Conservation (phyloP, 371 early-diverging fungal species). For the Circinella minor region DNA sequence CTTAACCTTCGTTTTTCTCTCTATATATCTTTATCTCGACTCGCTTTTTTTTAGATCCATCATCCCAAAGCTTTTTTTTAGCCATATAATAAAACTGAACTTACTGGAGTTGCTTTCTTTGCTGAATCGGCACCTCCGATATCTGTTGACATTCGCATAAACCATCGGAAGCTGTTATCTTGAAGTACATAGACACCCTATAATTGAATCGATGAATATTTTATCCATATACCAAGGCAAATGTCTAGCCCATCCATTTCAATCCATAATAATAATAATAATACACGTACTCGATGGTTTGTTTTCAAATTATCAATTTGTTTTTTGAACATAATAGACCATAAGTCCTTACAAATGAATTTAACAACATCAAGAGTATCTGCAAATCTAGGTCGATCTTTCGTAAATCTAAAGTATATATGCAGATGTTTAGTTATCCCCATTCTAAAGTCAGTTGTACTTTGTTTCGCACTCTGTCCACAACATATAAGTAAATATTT, state of each 20-base stretch:
- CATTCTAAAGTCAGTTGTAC: too few relatives aligned
- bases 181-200: slow-evolving; percentile 98
- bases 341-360: slow-evolving; percentile 97
- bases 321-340: slow-evolving; percentile 92
- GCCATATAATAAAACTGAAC: slow-evolving; percentile 5
- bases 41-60: too few relatives aligned
- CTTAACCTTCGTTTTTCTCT: too few relatives aligned
- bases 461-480: too few relatives aligned
- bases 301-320: slow-evolving; percentile 98
- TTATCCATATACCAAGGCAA: too few relatives aligned
- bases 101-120: slow-evolving; percentile 78
- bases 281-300: slow-evolving; percentile 80
- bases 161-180: slow-evolving; percentile 96
- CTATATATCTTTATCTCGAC: too few relatives aligned
- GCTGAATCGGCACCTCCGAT: slow-evolving; percentile 78
- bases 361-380: slow-evolving; percentile 96
- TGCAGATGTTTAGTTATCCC: too few relatives aligned
- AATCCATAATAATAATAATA: slow-evolving; percentile 7
- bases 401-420: slow-evolving; percentile 64
- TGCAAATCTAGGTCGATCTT: slow-evolving; percentile 81
- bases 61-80: too few relatives aligned
- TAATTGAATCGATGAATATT: neutral
- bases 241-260: neutral
- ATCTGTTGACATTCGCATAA: slow-evolving; percentile 85
- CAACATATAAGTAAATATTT: too few relatives aligned